phyloP scores from a whole-genome alignment of 2,329 filamentous ascomycete species.

The Aspergillus sp. region DNA sequence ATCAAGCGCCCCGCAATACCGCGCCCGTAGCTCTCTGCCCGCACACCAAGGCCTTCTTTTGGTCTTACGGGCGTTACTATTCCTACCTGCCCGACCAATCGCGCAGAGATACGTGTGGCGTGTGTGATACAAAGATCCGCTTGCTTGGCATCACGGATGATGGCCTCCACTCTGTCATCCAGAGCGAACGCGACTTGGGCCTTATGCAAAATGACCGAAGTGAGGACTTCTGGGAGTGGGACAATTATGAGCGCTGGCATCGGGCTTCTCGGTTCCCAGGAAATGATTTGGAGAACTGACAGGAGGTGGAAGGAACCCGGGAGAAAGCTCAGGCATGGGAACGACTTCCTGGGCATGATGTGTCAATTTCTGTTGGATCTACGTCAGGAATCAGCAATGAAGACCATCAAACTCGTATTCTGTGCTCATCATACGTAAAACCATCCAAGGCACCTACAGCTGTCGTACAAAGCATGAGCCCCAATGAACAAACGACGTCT shows the following conservation, averaged over 20 bases:
- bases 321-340: background rate
- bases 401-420: no score
- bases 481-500: background rate
- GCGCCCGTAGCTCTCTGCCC: conserved; percentile 6
- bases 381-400: no score
- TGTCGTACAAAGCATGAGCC: background rate
- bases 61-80: background rate
- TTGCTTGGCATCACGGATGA: background rate
- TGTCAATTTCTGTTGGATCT: background rate
- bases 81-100: background rate
- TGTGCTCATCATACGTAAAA: no score
- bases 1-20: background rate
- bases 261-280: background rate
- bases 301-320: no score
- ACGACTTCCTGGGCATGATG: background rate
- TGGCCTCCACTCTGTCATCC: conserved; percentile 4
- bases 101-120: background rate
- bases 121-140: background rate
- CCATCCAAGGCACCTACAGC: background rate
- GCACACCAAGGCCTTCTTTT: background rate
- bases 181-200: conserved; percentile 5
- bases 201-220: background rate
- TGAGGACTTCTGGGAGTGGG: background rate
- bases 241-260: background rate
- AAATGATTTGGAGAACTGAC: background rate